These are phyloP conservation scores for Pterocarpus santalinus DNA, from an alignment of 306 rosid genomes.

Conservation along the genomic window DNA sequence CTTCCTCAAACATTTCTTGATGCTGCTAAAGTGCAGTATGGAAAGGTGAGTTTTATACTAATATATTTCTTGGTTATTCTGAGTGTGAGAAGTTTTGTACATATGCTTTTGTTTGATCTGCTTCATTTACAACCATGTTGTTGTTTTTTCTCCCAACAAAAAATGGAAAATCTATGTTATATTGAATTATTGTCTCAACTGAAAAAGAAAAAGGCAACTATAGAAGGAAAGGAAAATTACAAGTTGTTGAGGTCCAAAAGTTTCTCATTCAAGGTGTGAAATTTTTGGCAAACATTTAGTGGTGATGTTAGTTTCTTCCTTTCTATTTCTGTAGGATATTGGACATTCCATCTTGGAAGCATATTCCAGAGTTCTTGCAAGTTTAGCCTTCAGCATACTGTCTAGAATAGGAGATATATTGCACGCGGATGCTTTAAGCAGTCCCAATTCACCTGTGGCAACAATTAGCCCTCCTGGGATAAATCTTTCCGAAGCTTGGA, in stretches of 20 bases:
- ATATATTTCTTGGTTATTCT: background rate
- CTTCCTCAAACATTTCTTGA: conserved; percentile 91
- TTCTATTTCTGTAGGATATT: conserved; percentile 63
- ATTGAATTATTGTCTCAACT: conserved; percentile 12
- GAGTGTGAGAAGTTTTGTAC: background rate
- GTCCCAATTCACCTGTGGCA: conserved; percentile 59
- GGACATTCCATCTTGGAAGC: conserved; percentile 82
- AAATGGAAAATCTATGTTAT: background rate
- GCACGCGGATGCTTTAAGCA: conserved; percentile 72
- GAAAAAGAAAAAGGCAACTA: background rate
- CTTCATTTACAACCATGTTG: background rate
- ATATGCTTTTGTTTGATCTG: background rate
- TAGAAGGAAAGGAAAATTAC: background rate
- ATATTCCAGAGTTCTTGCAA: conserved; percentile 82
- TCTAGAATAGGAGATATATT: conserved; percentile 81
- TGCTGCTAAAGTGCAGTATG: conserved; percentile 78
- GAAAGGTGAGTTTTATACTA: conserved; percentile 67
- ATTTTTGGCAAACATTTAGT: conserved; percentile 3
- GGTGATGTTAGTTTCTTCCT: conserved; percentile 22
- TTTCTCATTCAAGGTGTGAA: background rate
- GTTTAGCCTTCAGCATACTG: conserved; percentile 80
- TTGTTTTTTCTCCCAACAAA: background rate
- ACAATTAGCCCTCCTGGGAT: conserved; percentile 54
- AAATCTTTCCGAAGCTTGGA: conserved; percentile 49
- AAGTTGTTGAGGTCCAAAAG: conserved; percentile 8